Evolutionary conservation across 2,329 filamentous ascomycete genomes (phyloP).

Genomic region (Hypoxylon sp.): DNA sequence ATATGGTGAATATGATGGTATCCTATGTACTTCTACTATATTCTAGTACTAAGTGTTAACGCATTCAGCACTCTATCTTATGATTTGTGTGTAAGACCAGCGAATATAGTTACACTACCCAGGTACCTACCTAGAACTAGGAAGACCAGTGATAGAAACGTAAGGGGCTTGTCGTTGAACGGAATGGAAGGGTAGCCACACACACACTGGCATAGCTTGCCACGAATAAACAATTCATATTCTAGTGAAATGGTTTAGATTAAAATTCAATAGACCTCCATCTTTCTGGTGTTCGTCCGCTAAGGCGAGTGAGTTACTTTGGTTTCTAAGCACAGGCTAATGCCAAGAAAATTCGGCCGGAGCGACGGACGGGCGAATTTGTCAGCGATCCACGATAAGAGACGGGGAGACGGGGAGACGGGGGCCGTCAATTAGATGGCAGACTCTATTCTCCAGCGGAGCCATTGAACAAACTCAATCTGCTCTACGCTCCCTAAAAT

Average conservation of each 20-base stretch:
- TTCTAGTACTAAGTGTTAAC: background rate
- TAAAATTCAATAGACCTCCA: background rate
- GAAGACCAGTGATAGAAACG: background rate
- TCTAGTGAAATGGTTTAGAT: background rate
- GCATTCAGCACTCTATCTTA: background rate
- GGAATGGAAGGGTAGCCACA: background rate
- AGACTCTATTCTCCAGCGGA: background rate
- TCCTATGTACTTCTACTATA: background rate
- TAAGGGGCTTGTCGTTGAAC: background rate
- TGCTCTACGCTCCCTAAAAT: background rate
- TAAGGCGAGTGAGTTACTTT: conserved; percentile 8
- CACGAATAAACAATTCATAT: background rate
- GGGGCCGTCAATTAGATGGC: background rate
- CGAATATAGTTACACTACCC: background rate
- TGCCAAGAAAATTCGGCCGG: conserved; percentile 46
- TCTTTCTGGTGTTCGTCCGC: conserved; percentile 1
- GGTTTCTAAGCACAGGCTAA: conserved; percentile 17
- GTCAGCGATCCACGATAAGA: conserved; percentile 38
- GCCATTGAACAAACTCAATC: background rate
- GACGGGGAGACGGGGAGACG: background rate
- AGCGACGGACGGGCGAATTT: conserved; percentile 46
- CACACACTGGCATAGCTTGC: background rate
- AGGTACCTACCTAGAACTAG: background rate
- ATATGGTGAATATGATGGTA: background rate
- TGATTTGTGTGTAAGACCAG: background rate